Evolutionary conservation across 176 grass and related monocot genomes (phyloP).

Genomic region (Lolium perenne): DNA sequence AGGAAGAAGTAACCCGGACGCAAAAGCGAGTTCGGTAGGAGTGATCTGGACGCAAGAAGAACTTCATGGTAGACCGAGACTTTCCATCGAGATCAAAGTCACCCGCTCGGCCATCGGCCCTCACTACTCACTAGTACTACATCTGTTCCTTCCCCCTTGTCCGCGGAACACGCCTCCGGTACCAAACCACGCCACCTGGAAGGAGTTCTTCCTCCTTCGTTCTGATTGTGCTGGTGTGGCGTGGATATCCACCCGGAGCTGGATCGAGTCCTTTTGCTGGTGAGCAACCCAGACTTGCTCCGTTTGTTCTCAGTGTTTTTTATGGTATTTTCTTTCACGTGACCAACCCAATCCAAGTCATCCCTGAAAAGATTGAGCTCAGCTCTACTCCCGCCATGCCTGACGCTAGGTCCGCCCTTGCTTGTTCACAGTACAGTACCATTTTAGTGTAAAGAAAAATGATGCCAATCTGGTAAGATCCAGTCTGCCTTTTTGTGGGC

Average conservation of each 20-base stretch:
- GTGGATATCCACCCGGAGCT: conserved; percentile 4
- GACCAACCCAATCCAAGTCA: not conserved
- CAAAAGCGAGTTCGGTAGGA: conserved; percentile 25
- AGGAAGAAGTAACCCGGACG: conserved; percentile 8
- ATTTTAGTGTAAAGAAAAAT: conserved; percentile 17
- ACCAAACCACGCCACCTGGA: not conserved
- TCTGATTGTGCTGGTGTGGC: not conserved
- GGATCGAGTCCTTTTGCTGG: not conserved
- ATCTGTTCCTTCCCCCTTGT: not conserved
- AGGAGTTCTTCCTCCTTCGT: not conserved
- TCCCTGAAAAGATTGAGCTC: not conserved
- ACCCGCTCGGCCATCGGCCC: not conserved
- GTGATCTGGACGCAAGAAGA: conserved; percentile 23
- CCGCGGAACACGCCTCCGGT: not conserved
- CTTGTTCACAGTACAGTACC: not conserved
- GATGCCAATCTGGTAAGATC: not conserved
- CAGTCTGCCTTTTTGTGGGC: not conserved
- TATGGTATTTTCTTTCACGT: conserved; percentile 7
- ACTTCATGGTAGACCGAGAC: not conserved
- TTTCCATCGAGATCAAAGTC: not conserved
- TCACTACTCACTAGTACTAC: not conserved
- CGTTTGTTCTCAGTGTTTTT: not conserved
- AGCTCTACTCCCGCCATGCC: not conserved
- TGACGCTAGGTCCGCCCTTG: not conserved
- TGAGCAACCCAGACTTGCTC: not conserved